Evolutionary conservation across 495 filamentous ascomycete species (phyloP), one percentile per base, ranked within the genome.

Genomic region (Daldinia loculata): DNA sequence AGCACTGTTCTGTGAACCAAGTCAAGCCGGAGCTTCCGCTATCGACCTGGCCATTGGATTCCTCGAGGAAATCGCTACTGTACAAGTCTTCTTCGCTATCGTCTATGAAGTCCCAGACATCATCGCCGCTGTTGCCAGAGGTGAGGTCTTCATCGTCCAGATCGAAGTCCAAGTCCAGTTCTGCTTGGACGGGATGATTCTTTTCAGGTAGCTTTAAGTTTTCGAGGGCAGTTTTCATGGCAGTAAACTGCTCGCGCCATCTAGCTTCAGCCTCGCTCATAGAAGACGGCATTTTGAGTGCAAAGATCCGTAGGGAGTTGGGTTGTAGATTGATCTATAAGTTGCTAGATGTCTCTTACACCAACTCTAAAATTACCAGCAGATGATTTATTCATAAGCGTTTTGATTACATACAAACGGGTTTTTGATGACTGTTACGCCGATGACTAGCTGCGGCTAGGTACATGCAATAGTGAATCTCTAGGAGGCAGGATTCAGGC

Each of bases 61-160:
- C 80, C 27, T 84, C 78, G 43, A 76, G 76, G 19, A 75, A 71
- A 58, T 84, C 84, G 60, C 78, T 82, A 56, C 80, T 82, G 74
- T 83, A 83, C 3, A 83, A 71, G 9, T 83, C 83, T 27, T 88
- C 91, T 29, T 92, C 89, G 48, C 84, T 85, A 34, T 92, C 91
- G 53, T 88, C 91, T 76, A 93, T 92, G 39, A 94, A 87, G 77
- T 97, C 93, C 95, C 95, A 98, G 9, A 97, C 87, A 80, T 96
- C 92, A 66, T 94, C 91, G 8, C 88, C 85, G 17, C 88, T 87
- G 43, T 84, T 87, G 1, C 83, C 82, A 2, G 87, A 89, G 0
- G 86, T 89, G 36, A 88, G 84, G 24, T 88, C 86, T 45, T 91
- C 84, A 30, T 91, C 82, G 51, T 87, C 84, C 9, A 91, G 76